Percentiles rank a stretch among this genome's conserved stretches.
phyloP scores from a whole-genome alignment of 1,284 basidiomycete species.

The Taiwanofungus camphoratus region DNA sequence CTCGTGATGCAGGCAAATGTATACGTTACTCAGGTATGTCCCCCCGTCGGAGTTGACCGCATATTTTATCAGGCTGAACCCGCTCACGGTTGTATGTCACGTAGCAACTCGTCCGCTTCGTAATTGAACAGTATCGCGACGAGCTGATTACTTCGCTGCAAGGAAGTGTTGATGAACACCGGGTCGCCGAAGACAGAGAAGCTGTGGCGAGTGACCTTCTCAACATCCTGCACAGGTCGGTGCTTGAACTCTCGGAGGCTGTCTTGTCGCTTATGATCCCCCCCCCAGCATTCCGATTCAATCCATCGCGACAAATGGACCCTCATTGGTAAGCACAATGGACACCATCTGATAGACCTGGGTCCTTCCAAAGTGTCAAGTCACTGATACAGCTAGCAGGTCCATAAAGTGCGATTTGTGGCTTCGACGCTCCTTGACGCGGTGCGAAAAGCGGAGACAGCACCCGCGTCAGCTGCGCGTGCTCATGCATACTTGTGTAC shows the following conservation, averaged over 20 bases:
- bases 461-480: slow-evolving; percentile 68
- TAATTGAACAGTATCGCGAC: slow-evolving; percentile 84
- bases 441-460: slow-evolving; percentile 74
- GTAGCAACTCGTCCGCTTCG: slow-evolving; percentile 86
- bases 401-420: slow-evolving; percentile 86
- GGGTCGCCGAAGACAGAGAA: slow-evolving; percentile 65
- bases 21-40: slow-evolving; percentile 74
- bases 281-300: slow-evolving; percentile 75
- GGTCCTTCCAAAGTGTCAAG: no score
- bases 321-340: slow-evolving; percentile 54
- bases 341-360: no score
- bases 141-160: slow-evolving; percentile 68
- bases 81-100: not conserved
- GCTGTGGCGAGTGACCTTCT: slow-evolving; percentile 76
- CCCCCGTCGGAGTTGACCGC: no score
- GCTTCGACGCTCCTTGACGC: slow-evolving; percentile 83
- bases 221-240: slow-evolving; percentile 72
- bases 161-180: slow-evolving; percentile 56
- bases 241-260: slow-evolving; percentile 5
- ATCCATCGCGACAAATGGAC: slow-evolving; percentile 84
- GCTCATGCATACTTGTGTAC: slow-evolving; percentile 76
- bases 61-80: not conserved
- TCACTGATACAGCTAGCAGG: no score
- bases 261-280: slow-evolving; percentile 8
- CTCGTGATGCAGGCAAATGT: slow-evolving; percentile 86